Evolutionary conservation across 805 yeast genomes (phyloP).

Genomic region (Wickerhamomyces xylosicus): DNA sequence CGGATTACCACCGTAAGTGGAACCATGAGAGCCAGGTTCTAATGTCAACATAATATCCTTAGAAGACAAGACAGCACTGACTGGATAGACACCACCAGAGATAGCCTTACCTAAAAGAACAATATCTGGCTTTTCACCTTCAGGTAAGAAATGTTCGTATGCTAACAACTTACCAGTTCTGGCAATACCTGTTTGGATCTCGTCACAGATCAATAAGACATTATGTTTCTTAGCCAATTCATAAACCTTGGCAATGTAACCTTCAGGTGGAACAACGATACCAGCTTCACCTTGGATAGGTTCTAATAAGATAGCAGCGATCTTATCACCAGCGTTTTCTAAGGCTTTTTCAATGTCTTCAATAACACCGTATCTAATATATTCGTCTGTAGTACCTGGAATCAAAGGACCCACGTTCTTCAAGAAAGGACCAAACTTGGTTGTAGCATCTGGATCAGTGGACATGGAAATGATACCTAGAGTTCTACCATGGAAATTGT

Average conservation of each 20-base stretch:
- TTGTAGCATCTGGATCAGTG: constrained; percentile 88
- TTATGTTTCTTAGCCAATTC: constrained; percentile 74
- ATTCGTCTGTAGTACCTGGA: constrained; percentile 58
- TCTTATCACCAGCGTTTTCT: constrained; percentile 71
- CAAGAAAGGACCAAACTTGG: constrained; percentile 84
- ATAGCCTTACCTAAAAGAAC: constrained; percentile 89
- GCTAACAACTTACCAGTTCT: constrained; percentile 94
- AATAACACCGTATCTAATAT: constrained; percentile 70
- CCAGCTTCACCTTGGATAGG: constrained; percentile 99
- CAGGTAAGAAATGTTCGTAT: constrained; percentile 63
- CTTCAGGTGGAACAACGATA: constrained; percentile 84
- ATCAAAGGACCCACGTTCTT: constrained; percentile 74
- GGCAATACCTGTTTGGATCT: constrained; percentile 95
- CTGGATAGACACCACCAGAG: constrained; percentile 91
- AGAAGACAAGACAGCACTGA: constrained; percentile 86
- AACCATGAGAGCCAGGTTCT: constrained; percentile 95
- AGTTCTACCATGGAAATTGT: constrained; percentile 96
- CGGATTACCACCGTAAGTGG: constrained; percentile 97
- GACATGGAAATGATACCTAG: constrained; percentile 93
- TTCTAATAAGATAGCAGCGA: constrained; percentile 86
- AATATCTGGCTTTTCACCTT: constrained; percentile 72
- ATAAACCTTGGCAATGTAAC: constrained; percentile 64
- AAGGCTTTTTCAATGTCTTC: constrained; percentile 83
- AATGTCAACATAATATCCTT: constrained; percentile 80
- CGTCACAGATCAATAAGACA: constrained; percentile 87